A percentile compares a stretch with the other conserved stretches of the same genome.
These are phyloP conservation scores for Gentiana dahurica DNA, from an alignment of 257 asterid genomes.

Conservation along the genomic window DNA sequence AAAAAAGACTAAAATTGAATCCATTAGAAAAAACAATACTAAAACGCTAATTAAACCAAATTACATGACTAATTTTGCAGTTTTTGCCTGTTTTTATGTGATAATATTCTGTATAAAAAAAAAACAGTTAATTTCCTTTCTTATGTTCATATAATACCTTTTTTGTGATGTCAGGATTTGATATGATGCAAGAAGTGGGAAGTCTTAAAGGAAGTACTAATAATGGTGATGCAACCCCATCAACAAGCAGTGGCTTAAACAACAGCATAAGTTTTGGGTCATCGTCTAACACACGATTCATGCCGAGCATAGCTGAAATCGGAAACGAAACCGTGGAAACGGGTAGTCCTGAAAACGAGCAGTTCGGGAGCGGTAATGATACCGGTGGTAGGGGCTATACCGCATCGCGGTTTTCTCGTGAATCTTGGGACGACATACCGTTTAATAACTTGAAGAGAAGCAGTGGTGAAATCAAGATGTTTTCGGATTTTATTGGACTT, in stretches of 20 bases:
- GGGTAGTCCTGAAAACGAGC: constrained; percentile 23
- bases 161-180: constrained; percentile 46
- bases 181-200: constrained; percentile 52
- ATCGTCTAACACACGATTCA: constrained; percentile 46
- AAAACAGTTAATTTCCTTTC: no score
- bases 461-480: constrained; percentile 48
- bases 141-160: background rate
- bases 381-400: constrained; percentile 19
- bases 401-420: constrained; percentile 19
- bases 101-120: background rate
- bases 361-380: constrained; percentile 16
- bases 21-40: background rate
- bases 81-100: background rate
- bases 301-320: constrained; percentile 81
- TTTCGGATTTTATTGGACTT: constrained; percentile 35
- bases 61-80: background rate
- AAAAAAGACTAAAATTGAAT: no score
- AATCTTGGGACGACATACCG: constrained; percentile 49
- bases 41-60: no score
- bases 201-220: constrained; percentile 31
- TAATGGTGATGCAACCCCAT: constrained; percentile 29
- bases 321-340: constrained; percentile 19
- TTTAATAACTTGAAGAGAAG: constrained; percentile 52
- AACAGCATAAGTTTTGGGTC: constrained; percentile 47
- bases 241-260: constrained; percentile 27